Evolutionary conservation across 2,329 filamentous ascomycete genomes (phyloP).

Genomic region (Hirsutella thompsonii): DNA sequence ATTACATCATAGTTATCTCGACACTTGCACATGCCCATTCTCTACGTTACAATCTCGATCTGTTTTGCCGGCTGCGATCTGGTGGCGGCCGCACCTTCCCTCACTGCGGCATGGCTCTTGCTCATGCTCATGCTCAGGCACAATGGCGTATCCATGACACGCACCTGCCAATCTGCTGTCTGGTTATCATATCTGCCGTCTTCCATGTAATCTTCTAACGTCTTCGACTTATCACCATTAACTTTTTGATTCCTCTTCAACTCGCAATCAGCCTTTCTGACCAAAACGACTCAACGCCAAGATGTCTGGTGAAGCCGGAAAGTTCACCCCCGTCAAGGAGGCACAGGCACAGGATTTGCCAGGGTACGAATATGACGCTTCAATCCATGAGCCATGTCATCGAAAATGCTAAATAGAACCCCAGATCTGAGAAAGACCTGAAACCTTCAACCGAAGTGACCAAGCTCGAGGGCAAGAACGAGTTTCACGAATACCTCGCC

Average conservation of each 20-base stretch:
- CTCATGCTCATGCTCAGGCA: too few relatives aligned
- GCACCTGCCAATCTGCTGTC: too few relatives aligned
- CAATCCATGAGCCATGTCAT: not conserved
- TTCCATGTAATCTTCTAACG: not conserved
- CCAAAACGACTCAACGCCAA: slow-evolving; percentile 24
- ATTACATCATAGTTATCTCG: too few relatives aligned
- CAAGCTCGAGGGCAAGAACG: slow-evolving; percentile 23
- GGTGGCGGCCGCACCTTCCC: too few relatives aligned
- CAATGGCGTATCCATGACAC: not conserved
- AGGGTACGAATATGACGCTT: slow-evolving; percentile 14
- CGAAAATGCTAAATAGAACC: not conserved
- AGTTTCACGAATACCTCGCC: slow-evolving; percentile 25
- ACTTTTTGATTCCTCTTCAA: not conserved
- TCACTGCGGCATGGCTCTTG: too few relatives aligned
- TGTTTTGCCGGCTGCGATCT: too few relatives aligned
- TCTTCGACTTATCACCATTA: not conserved
- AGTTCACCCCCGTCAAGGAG: slow-evolving; percentile 20
- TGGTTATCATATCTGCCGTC: not conserved
- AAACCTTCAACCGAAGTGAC: slow-evolving; percentile 25
- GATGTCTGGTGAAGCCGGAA: slow-evolving; percentile 12
- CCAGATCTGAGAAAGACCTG: slow-evolving; percentile 22
- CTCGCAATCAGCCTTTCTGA: not conserved
- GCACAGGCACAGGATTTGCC: slow-evolving; percentile 23
- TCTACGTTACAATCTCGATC: too few relatives aligned
- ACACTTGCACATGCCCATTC: too few relatives aligned